phyloP scores from a whole-genome alignment of 2,329 filamentous ascomycete species.

The Paecilomyces niveus region DNA sequence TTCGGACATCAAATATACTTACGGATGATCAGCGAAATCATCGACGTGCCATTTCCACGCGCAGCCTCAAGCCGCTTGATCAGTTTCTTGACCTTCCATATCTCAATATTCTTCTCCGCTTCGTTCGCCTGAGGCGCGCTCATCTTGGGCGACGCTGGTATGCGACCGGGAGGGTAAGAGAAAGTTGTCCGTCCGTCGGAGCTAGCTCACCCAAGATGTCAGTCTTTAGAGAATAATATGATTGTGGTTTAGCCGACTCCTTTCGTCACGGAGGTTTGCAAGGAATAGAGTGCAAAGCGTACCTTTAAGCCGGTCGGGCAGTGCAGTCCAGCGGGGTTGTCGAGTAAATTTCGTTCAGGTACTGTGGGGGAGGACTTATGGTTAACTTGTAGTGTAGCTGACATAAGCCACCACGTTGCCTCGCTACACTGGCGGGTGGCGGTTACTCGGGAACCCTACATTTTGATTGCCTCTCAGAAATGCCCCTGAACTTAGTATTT shows the following conservation, averaged over 20 bases:
- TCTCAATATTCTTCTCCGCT: constrained; percentile 93
- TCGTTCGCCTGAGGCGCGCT: constrained; percentile 76
- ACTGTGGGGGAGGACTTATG: constrained; percentile 20
- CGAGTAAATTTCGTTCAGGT: constrained; percentile 28
- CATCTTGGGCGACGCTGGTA: constrained; percentile 55
- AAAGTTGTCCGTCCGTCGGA: not conserved
- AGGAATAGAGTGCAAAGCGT: constrained; percentile 6
- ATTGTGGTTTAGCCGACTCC: not conserved
- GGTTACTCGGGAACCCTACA: not conserved
- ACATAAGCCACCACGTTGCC: constrained; percentile 18
- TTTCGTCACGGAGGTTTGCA: not conserved
- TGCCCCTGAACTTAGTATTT: not conserved
- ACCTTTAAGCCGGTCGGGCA: constrained; percentile 17
- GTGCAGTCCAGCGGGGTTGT: constrained; percentile 21
- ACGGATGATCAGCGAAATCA: constrained; percentile 99
- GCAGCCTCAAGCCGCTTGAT: constrained; percentile 98
- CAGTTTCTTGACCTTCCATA: constrained; percentile 96
- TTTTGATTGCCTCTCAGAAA: not conserved
- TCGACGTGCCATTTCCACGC: constrained; percentile 96
- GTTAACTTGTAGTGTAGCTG: constrained; percentile 11
- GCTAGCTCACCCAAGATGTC: not conserved
- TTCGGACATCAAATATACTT: constrained; percentile 34
- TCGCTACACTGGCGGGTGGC: not conserved
- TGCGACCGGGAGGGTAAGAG: constrained; percentile 5
- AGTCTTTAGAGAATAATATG: not conserved